Base-by-base conservation (phyloP, 345 rosid species). In the Gossypium australe region DNA sequence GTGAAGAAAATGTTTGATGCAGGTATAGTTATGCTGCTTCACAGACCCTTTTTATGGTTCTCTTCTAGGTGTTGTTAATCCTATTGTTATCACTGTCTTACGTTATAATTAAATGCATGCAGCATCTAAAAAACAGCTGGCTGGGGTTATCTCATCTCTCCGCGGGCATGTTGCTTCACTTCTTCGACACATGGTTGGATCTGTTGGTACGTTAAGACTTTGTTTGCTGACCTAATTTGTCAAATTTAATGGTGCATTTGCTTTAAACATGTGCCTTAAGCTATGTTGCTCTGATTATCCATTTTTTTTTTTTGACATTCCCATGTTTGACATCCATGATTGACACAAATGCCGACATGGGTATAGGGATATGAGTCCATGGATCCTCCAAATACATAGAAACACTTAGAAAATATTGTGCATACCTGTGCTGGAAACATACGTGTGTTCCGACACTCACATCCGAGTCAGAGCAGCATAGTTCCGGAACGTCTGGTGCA, bases 161-260 rank as follows among this genome's bases (percentile, higher is more conserved):
- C 91, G 82, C 52, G 99, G 98, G 71, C 88, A 85, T 77, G 94
- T 86, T 70, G 95, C 97, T 27, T 14, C 85, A 60, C 92, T 90
- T 76, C 97, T 96, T 70, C 89, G 98, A 38, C 94, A 96, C 79
- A 85, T 86, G 91, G 93, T 90, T 82, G 99, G 97, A 78, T 93
- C 98, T 65, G 86, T 87, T 78, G 97, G 99, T 95, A 88, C 61
- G 92, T 82, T 18, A 47, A 25, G 49, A 7, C 52, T 75, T 22
- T 11, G 14, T 64, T 24, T 29, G 7, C 55, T 47, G 20, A 13
- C 38, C 41, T 70, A 17, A 52, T 27, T 70, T 17, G 60, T 25
- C 12, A 17, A 41, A 43, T 4, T 53, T 57, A 57, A 41, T 20
- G 66, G 64, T 58, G 10, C 53, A 12, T 59, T 72, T 58, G 20